Evolutionary conservation across 768 basidiomycete species (phyloP), one percentile per base, ranked within the genome.

Genomic region (Phallus indusiatus): DNA sequence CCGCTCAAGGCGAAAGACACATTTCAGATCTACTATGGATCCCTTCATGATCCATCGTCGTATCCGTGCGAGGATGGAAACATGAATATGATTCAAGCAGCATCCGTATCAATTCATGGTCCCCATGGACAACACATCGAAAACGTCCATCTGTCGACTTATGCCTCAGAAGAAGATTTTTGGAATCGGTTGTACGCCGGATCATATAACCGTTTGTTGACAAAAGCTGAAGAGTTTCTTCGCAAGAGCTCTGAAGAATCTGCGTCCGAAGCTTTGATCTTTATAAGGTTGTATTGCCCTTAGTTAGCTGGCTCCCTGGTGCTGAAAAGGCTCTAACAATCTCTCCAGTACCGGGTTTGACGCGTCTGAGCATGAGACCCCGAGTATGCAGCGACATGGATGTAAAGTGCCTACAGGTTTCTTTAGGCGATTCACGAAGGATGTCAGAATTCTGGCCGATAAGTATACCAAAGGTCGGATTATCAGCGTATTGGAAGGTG

Each of bases 41-140:
- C 90, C 10, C 75, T 94, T n/a, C 95, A 99, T 67, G 95, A 98
- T 64, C 81, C 97, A 48, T 76, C 94, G 14, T 89, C 93, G 12
- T 96, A 84, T 67, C 93, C 93, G 0, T 96, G 93, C 73, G 93
- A 96, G 86, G 93, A 94, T 53, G 93, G 94, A 1, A 89, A 92
- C 69, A 67, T 78, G 1, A 76, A 77, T 2, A 72, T 93, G 17
- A 79, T 96, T 14, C 87, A 92, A 69, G 91, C 93, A 1, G 95
- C 95, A 0, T 95, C 92, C 0, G 81, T 86, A 1, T 86, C 81
- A 0, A 77, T 92, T 14, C 79, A 89, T 59, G 85, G 86, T 3
- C 75, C 84, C 0, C 93, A 94, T 65, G 91, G 90, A 2, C 94
- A 97, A 65, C 81, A 83, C 67, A 87, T 97, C 62, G 84, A 90